Conservation (phyloP, 371 early-diverging fungal genomes). For the Apophysomyces sp. region DNA sequence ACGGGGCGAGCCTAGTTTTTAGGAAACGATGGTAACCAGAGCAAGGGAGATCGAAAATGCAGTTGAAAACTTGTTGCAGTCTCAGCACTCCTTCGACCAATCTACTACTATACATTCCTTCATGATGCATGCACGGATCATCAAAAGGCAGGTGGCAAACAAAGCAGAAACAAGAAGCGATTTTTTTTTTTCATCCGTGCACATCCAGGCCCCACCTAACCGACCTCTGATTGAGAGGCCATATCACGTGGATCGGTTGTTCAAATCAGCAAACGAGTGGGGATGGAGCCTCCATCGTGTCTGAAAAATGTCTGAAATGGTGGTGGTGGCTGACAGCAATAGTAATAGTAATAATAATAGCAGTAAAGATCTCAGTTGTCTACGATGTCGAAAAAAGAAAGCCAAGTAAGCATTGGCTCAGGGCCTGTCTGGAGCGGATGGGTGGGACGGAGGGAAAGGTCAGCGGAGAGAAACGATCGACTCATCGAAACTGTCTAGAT, state of each 20-base stretch:
- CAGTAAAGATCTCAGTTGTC: constrained; percentile 43
- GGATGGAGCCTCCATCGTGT: too few species aligned
- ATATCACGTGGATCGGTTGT: too few species aligned
- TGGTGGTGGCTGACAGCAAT: constrained; percentile 7
- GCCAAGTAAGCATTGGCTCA: constrained; percentile 36
- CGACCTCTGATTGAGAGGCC: background rate
- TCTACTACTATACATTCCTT: background rate
- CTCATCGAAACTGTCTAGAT: constrained; percentile 19
- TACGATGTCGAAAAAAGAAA: constrained; percentile 54
- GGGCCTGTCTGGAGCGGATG: too few species aligned
- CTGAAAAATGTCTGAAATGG: too few species aligned
- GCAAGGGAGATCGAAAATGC: background rate
- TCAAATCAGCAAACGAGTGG: background rate
- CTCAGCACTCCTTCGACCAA: background rate
- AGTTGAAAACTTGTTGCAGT: background rate
- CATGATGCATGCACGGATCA: constrained; percentile 10
- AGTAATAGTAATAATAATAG: background rate
- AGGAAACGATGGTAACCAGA: background rate
- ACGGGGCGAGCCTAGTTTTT: background rate
- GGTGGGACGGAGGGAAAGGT: too few species aligned
- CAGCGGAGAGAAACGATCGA: background rate
- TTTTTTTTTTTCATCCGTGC: background rate
- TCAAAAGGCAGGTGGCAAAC: constrained; percentile 14
- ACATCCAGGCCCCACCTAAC: background rate
- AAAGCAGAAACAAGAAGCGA: background rate